phyloP scores from a whole-genome alignment of 768 basidiomycete species.

The Punctularia strigosozonata region DNA sequence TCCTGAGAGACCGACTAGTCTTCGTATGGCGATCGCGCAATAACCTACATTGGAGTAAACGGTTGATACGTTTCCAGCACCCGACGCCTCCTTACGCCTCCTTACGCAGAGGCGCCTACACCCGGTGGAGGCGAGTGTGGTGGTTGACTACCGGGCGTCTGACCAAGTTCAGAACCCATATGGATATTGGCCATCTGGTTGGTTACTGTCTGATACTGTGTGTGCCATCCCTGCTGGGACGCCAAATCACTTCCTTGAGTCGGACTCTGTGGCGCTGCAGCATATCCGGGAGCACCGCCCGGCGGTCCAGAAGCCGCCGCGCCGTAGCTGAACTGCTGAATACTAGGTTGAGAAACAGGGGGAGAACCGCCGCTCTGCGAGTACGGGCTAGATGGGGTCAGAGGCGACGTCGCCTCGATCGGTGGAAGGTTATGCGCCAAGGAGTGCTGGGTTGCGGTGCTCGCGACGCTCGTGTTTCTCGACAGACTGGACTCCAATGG shows the following conservation, averaged over 20 bases:
- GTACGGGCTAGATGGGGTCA: background rate
- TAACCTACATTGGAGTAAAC: too few species aligned
- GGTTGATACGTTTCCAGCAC: too few species aligned
- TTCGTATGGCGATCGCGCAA: too few species aligned
- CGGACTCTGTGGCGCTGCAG: too few species aligned
- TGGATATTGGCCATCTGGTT: slow-evolving; percentile 14
- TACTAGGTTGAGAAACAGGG: background rate
- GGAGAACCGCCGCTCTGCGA: background rate
- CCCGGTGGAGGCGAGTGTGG: slow-evolving; percentile 10
- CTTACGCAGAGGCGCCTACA: slow-evolving; percentile 15
- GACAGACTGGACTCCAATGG: too few species aligned
- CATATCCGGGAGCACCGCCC: too few species aligned
- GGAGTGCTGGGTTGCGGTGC: background rate
- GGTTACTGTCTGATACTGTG: slow-evolving; percentile 11
- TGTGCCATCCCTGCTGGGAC: slow-evolving; percentile 7
- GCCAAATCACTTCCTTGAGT: too few species aligned
- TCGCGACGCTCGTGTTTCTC: background rate
- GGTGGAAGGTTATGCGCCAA: background rate
- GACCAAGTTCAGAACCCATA: slow-evolving; percentile 11
- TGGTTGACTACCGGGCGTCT: too few species aligned
- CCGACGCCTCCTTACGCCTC: background rate
- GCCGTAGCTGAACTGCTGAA: too few species aligned
- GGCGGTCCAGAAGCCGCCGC: too few species aligned
- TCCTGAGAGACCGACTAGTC: too few species aligned
- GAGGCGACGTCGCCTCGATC: background rate